A percentile compares a stretch with the other conserved stretches of the same genome.
Conservation (phyloP, 2,329 filamentous ascomycete species). For the Microcyclosporella mali region DNA sequence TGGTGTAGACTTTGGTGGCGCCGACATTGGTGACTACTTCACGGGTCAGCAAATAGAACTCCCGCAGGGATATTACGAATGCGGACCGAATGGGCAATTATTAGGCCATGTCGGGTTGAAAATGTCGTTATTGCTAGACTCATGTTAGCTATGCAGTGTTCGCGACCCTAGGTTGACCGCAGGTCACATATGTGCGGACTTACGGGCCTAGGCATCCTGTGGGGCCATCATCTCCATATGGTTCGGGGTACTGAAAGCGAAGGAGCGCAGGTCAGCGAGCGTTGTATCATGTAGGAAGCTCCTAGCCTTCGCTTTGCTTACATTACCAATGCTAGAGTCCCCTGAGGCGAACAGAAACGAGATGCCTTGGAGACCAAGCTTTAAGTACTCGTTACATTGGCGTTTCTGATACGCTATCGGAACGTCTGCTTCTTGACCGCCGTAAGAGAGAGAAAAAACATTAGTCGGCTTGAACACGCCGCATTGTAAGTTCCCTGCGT, state of each 20-base stretch:
- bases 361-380: slow-evolving; percentile 57
- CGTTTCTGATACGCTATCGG: slow-evolving; percentile 52
- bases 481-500: slow-evolving; percentile 15
- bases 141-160: too few relatives aligned
- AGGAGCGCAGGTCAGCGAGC: too few relatives aligned
- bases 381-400: slow-evolving; percentile 57
- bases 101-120: slow-evolving; percentile 42
- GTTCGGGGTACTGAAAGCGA: slow-evolving; percentile 21
- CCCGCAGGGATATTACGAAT: too few relatives aligned
- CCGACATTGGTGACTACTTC: slow-evolving; percentile 48
- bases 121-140: slow-evolving; percentile 38
- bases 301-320: too few relatives aligned
- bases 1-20: slow-evolving; percentile 35
- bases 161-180: too few relatives aligned
- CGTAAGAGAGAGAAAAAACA: slow-evolving; percentile 58
- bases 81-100: slow-evolving; percentile 43
- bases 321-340: slow-evolving; percentile 53
- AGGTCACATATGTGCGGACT: too few relatives aligned
- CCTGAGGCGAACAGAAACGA: slow-evolving; percentile 56
- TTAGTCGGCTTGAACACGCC: slow-evolving; percentile 29
- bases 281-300: slow-evolving; percentile 13
- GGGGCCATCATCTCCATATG: slow-evolving; percentile 35
- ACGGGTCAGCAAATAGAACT: too few relatives aligned
- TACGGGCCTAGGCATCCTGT: slow-evolving; percentile 28
- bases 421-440: slow-evolving; percentile 56